phyloP scores from a whole-genome alignment of 2,329 filamentous ascomycete genomes.

The Hymenoscyphus occultus region DNA sequence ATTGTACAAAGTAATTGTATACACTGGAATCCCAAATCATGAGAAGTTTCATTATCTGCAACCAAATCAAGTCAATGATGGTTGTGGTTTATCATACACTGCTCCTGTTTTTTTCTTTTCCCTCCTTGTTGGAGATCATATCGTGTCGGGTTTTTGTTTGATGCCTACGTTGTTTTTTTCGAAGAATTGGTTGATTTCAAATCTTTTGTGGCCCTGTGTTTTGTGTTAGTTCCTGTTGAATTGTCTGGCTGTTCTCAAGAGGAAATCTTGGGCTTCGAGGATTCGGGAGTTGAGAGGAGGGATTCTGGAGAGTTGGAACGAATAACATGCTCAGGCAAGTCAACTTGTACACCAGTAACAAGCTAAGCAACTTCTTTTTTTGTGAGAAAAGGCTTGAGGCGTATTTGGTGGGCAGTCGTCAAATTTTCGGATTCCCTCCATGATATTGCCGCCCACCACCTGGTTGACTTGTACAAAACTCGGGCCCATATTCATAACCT shows the following conservation, averaged over 20 bases:
- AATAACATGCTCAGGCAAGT: neutral
- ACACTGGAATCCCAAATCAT: neutral
- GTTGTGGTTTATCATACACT: neutral
- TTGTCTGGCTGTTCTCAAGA: neutral
- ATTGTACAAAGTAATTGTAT: neutral
- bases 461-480: neutral
- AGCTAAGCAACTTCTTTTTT: no score
- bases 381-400: no score
- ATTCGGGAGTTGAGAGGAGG: neutral
- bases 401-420: no score
- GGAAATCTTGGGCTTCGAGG: neutral
- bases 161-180: conserved; percentile 32
- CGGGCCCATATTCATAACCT: neutral
- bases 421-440: no score
- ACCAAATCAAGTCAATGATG: neutral
- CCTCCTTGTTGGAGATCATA: neutral
- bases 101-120: neutral
- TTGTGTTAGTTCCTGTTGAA: neutral
- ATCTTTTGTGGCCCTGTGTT: conserved; percentile 47
- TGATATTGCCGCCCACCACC: no score
- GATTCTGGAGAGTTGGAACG: neutral
- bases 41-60: neutral
- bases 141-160: conserved; percentile 8
- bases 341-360: neutral
- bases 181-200: conserved; percentile 47